Evolutionary conservation across 208 protist genomes (phyloP), one percentile per base, ranked within the genome.

Genomic region (Vickermania spadyakhi): DNA sequence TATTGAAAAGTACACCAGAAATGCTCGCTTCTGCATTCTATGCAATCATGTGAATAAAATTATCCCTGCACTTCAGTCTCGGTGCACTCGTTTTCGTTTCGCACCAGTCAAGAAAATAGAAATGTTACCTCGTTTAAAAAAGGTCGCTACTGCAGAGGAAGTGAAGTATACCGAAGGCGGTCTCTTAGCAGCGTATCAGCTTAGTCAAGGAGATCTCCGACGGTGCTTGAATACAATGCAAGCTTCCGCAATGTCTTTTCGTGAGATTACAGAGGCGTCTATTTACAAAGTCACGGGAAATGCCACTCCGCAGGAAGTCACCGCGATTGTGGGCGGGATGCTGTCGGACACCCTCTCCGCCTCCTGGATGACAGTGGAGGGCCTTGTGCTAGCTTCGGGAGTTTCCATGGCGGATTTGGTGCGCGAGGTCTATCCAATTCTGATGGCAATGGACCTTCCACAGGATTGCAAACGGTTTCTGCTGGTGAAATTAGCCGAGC

Each of bases 21-120:
- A 98, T 68, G 94, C 95, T 14, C 90, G 98, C 29, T 99, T 99
- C 63, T 99, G 97, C 70, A 82, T 99, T 3, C 89, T 99, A 41
- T 99, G 98, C 86, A 99, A 99, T 81, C 98, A 99, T 72, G 94
- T 99, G 52, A 94, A 91, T 64, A 97, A 95, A 56, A 91, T 98
- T 31, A 97, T 98, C 21, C 91, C 91, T 2, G 93, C 96, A 0
- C 58, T 98, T 18, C 93, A 99, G 74, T 99, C 97, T 0, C 85
- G 98, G 28, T 99, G 98, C 79, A 99, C 97, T 0, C 79, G 96
- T n/a, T 99, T 99, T 64, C 88, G 98, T 41, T 99, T 99, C 65
- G 82, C 77, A 2, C 97, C 97, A 25, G 88, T 99, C 5, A 70
- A 72, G 27, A 82, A 86, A 27, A 72, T 79, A 5, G 75, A 90